Percentiles rank a stretch among this genome's conserved stretches.
phyloP scores from a whole-genome alignment of 2,329 filamentous ascomycete species.

The Scedosporium minutisporum region DNA sequence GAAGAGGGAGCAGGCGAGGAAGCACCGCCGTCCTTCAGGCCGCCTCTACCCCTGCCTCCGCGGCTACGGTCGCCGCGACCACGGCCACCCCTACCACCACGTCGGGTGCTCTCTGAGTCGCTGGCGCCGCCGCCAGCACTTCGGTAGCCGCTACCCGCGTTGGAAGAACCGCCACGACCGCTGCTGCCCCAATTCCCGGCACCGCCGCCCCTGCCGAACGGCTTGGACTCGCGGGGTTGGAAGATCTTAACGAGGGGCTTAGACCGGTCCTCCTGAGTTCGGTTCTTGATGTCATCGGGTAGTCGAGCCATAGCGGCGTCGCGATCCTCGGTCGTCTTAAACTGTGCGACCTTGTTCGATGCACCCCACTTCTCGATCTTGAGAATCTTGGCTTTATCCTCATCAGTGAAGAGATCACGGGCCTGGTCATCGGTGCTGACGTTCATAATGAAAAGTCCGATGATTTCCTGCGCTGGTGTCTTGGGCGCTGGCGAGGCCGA shows the following conservation, averaged over 20 bases:
- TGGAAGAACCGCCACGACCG: conserved; percentile 49
- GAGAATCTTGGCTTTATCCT: conserved; percentile 72
- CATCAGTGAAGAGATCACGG: conserved; percentile 69
- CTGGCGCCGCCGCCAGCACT: conserved; percentile 61
- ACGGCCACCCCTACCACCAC: conserved; percentile 44
- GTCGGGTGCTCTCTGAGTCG: conserved; percentile 50
- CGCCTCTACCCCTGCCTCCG: conserved; percentile 48
- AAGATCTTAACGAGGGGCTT: conserved; percentile 79
- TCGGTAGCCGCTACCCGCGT: conserved; percentile 64
- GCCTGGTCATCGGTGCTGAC: conserved; percentile 76
- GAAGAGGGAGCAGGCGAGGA: conserved; percentile 43
- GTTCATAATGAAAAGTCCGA: conserved; percentile 84
- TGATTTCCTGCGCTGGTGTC: conserved; percentile 53
- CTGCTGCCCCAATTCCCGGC: conserved; percentile 60
- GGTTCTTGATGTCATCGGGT: conserved; percentile 66
- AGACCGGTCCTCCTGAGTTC: conserved; percentile 60
- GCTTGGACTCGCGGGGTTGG: conserved; percentile 53
- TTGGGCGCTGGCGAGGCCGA: conserved; percentile 51
- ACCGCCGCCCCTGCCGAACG: conserved; percentile 50
- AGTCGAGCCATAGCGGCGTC: conserved; percentile 68
- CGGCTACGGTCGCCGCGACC: conserved; percentile 44
- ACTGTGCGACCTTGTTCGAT: conserved; percentile 78
- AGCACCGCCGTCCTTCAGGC: conserved; percentile 49
- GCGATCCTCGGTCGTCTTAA: conserved; percentile 70
- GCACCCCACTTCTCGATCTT: conserved; percentile 71